Evolutionary conservation across 148 eudicot genomes (phyloP).

Genomic region (Simmondsia chinensis): DNA sequence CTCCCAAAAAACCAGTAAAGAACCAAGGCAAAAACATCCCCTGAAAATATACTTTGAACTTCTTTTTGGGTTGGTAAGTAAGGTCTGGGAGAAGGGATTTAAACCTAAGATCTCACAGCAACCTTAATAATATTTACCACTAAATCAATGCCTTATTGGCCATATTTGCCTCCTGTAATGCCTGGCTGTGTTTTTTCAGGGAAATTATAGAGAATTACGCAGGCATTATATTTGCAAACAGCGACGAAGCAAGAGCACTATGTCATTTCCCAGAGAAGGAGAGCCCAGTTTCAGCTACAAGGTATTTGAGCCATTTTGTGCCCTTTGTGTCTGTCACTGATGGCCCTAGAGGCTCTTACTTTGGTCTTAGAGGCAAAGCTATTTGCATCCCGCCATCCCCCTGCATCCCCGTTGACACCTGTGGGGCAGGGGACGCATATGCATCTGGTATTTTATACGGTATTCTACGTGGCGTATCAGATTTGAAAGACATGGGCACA

Average conservation of each 20-base stretch:
- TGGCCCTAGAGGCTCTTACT: constrained; percentile 80
- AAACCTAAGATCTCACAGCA: no score
- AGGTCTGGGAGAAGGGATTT: no score
- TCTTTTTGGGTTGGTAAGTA: no score
- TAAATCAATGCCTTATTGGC: neutral
- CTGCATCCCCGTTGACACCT: constrained; percentile 80
- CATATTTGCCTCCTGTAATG: neutral
- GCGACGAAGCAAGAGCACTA: constrained; percentile 85
- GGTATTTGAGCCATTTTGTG: constrained; percentile 88
- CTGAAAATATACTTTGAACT: no score
- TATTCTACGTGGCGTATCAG: constrained; percentile 59
- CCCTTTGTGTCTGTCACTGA: constrained; percentile 93
- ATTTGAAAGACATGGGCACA: constrained; percentile 64
- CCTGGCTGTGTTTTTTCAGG: constrained; percentile 32
- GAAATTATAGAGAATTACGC: constrained; percentile 86
- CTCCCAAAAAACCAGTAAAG: no score
- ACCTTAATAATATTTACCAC: neutral
- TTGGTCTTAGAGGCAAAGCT: constrained; percentile 88
- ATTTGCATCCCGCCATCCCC: constrained; percentile 84
- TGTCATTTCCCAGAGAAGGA: constrained; percentile 72
- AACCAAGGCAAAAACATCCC: no score
- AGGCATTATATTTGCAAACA: constrained; percentile 76
- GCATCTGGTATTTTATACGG: constrained; percentile 84
- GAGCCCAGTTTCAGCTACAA: constrained; percentile 59
- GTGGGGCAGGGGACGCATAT: constrained; percentile 97